These are phyloP conservation scores for Penicillium subrubescens DNA, from an alignment of 495 filamentous ascomycete species.

Conservation along the genomic window DNA sequence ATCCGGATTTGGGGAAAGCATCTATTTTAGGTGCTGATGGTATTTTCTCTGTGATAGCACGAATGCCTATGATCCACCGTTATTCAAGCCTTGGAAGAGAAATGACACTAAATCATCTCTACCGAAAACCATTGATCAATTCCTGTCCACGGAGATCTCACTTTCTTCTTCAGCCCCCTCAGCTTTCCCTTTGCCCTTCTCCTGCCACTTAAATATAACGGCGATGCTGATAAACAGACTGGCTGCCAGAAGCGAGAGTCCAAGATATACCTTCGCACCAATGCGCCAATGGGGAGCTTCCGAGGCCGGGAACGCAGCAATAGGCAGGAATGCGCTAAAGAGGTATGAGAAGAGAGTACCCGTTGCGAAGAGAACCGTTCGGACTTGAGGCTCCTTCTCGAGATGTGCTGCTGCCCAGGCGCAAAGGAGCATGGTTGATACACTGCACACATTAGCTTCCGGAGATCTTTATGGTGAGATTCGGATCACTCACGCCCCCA, in stretches of 20 bases:
- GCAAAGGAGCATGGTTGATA: neutral
- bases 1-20: neutral
- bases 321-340: neutral
- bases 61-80: too few relatives aligned
- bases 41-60: neutral
- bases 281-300: neutral
- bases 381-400: neutral
- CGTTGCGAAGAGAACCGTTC: neutral
- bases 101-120: neutral
- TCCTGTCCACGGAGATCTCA: neutral
- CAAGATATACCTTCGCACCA: neutral
- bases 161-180: neutral
- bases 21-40: too few relatives aligned
- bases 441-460: neutral
- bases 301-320: neutral
- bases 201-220: neutral
- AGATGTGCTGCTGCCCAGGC: neutral
- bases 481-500: neutral
- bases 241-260: neutral
- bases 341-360: neutral
- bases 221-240: neutral
- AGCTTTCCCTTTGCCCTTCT: neutral
- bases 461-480: neutral
- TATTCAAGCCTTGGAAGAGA: too few relatives aligned
- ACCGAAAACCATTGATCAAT: neutral